These are phyloP conservation scores for Pythium biforme DNA, from an alignment of 352 stramenopile species.

Conservation along the genomic window DNA sequence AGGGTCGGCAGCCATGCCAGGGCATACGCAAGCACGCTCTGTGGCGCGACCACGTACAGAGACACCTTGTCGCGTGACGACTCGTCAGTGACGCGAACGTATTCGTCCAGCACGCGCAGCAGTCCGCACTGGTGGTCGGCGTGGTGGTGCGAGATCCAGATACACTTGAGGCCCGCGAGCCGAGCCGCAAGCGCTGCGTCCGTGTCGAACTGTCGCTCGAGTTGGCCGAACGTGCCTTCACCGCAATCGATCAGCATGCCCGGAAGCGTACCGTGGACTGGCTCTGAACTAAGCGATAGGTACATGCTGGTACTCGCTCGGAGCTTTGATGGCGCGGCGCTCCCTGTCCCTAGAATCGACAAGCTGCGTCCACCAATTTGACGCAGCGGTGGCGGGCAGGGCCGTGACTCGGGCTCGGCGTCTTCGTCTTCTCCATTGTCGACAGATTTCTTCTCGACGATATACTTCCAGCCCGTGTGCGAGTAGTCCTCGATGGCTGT, in stretches of 20 bases:
- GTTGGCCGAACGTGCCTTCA: constrained; percentile 93
- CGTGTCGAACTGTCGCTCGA: constrained; percentile 66
- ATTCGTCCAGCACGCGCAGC: constrained; percentile 86
- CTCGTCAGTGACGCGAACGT: constrained; percentile 28
- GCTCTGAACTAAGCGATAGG: constrained; percentile 45
- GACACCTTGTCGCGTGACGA: background rate
- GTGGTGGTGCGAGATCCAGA: constrained; percentile 97
- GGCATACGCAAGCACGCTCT: constrained; percentile 61
- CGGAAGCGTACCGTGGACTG: background rate
- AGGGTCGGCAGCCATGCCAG: constrained; percentile 43
- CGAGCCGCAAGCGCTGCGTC: constrained; percentile 26
- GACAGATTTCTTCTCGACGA: constrained; percentile 17
- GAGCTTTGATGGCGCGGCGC: constrained; percentile 95
- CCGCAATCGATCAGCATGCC: constrained; percentile 93
- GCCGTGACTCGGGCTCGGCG: background rate
- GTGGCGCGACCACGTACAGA: constrained; percentile 50
- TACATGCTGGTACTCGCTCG: constrained; percentile 95
- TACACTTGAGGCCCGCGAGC: constrained; percentile 71
- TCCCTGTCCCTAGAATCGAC: constrained; percentile 95
- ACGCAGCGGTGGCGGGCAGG: background rate
- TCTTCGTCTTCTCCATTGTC: constrained; percentile 9
- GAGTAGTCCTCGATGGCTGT: constrained; percentile 34
- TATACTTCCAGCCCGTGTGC: constrained; percentile 39
- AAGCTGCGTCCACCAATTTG: constrained; percentile 28
- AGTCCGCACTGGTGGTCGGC: constrained; percentile 97